Percentiles rank a stretch among this genome's conserved stretches.
These are phyloP conservation scores for Pistacia integerrima DNA, from an alignment of 345 rosid species.

Conservation along the genomic window DNA sequence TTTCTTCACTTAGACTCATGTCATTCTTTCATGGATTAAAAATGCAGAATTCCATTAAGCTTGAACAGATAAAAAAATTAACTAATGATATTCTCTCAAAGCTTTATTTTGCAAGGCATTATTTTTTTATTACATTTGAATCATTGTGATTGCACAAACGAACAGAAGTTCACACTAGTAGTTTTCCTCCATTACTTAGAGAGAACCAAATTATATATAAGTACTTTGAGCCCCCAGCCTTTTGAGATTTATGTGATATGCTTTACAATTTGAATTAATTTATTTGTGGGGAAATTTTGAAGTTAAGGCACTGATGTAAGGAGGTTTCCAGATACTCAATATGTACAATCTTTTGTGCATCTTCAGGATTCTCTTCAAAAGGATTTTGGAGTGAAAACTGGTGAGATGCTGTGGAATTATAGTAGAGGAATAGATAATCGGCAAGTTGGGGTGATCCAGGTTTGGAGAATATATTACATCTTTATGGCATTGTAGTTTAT, in stretches of 20 bases:
- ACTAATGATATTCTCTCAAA: not conserved
- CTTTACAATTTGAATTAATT: not conserved
- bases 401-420: conserved; percentile 96
- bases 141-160: not conserved
- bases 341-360: conserved; percentile 15
- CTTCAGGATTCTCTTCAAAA: conserved; percentile 74
- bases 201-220: no score
- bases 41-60: not conserved
- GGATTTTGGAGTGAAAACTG: conserved; percentile 87
- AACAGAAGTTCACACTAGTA: not conserved
- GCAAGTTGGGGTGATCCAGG: conserved; percentile 76
- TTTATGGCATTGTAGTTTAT: not conserved
- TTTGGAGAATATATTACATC: conserved; percentile 20
- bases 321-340: conserved; percentile 4
- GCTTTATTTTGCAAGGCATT: not conserved
- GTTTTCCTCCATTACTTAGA: not conserved
- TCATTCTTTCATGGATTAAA: not conserved
- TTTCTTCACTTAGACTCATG: not conserved
- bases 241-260: not conserved
- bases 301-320: not conserved
- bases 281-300: not conserved
- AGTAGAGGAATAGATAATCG: conserved; percentile 88
- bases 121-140: not conserved
- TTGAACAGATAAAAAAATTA: not conserved
- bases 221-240: no score